Evolutionary conservation across 257 asterid genomes (phyloP).

Genomic region (Haberlea rhodopensis): DNA sequence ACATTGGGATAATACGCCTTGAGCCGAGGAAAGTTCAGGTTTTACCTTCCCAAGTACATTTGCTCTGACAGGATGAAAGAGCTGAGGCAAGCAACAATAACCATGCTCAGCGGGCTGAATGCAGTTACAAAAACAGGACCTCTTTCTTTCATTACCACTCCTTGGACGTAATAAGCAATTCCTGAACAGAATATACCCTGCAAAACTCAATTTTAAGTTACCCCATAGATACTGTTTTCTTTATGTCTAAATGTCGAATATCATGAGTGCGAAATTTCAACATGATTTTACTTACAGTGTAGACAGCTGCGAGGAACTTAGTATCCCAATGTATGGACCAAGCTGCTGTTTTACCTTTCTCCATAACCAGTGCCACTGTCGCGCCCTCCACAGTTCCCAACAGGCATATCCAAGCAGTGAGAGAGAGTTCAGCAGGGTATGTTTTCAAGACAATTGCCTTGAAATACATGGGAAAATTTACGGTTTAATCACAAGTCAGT

Average conservation of each 20-base stretch:
- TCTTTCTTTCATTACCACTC: conserved; percentile 71
- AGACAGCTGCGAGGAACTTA: conserved; percentile 66
- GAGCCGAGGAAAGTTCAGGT: neutral
- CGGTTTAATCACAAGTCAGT: neutral
- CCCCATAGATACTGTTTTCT: neutral
- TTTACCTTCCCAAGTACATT: conserved; percentile 81
- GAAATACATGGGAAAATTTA: neutral
- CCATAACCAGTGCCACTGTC: conserved; percentile 62
- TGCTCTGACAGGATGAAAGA: conserved; percentile 68
- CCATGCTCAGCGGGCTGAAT: conserved; percentile 83
- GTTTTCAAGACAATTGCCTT: conserved; percentile 71
- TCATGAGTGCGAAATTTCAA: neutral
- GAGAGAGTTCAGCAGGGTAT: conserved; percentile 77
- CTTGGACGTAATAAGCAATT: conserved; percentile 81
- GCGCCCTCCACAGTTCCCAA: conserved; percentile 76
- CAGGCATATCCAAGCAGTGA: conserved; percentile 89
- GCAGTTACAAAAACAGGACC: conserved; percentile 94
- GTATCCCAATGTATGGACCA: conserved; percentile 84
- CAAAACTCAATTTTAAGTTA: neutral
- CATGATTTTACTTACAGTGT: conserved; percentile 58
- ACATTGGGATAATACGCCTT: no score
- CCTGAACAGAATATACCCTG: conserved; percentile 95
- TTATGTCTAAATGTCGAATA: neutral
- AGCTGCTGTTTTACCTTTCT: conserved; percentile 61
- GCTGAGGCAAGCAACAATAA: conserved; percentile 80